Evolutionary conservation across 306 rosid species (phyloP), one percentile per base, ranked within the genome.

Genomic region (Dalbergia oliveri): DNA sequence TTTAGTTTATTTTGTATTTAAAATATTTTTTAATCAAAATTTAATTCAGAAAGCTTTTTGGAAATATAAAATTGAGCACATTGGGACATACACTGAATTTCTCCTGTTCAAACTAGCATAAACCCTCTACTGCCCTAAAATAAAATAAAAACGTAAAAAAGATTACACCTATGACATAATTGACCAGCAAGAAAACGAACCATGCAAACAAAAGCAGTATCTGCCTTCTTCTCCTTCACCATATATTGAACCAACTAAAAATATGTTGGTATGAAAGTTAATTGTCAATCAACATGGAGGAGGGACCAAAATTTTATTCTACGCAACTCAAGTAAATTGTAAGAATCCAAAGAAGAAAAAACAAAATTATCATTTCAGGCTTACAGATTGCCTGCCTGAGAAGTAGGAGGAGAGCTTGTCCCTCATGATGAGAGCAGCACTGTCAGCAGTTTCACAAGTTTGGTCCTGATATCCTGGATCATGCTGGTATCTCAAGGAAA

Each of bases 381-480:
- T 19, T 77, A 61, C 69, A 83, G 6, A 72, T 85, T 85, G 64
- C 84, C 86, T 26, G 31, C 31, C 31, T 5, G 91, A 84, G 11
- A 91, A 86, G 83, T 78, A 83, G 35, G 87, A 73, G 37, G 97
- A 84, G 43, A 92, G 90, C 84, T 88, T 89, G 41, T 91, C 94
- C 82, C 98, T 88, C 34, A 77, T 45, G 39, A 56, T 11, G 50
- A n/a, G 65, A 44, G 91, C 92, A 14, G 88, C 15, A 11, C 64
- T 67, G 75, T 88, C 90, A 1, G 71, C 89, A 58, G 83, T 88
- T 80, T 89, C 87, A 15, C 98, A 86, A 33, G 41, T 85, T 83
- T 89, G 94, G 62, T 87, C 92, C 14, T 75, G 72, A 84, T 94
- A 94, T 72, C 87, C 88, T 0, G 86, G 72, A 81, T 94, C 97